phyloP scores from a whole-genome alignment of 345 rosid genomes.

The Acer saccharum region DNA sequence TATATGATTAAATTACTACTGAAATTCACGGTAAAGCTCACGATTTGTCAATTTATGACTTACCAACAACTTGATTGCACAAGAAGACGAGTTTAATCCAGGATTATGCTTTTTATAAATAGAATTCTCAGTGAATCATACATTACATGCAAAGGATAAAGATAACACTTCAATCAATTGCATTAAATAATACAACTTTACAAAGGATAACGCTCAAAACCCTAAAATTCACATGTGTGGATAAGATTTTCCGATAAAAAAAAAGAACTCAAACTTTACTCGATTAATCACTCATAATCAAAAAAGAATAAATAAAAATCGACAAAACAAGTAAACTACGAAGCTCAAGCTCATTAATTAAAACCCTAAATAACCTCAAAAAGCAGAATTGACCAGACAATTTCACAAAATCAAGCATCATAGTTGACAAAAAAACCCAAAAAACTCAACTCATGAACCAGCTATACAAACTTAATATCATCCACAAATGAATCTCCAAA shows the following conservation, averaged over 20 bases:
- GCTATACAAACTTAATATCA: constrained; percentile 13
- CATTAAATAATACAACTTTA: background rate
- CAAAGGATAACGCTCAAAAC: constrained; percentile 2
- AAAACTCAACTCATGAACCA: constrained; percentile 2
- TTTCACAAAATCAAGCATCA: background rate
- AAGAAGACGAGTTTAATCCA: background rate
- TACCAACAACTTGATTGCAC: background rate
- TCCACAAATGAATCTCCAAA: constrained; percentile 13
- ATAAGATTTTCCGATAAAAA: background rate
- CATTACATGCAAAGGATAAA: background rate
- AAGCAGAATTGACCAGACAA: constrained; percentile 5
- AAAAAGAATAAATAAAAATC: background rate
- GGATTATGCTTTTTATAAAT: background rate
- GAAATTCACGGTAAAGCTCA: background rate
- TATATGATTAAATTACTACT: background rate
- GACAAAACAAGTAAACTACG: background rate
- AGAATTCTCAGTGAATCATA: background rate
- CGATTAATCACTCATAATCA: background rate
- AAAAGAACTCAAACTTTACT: background rate
- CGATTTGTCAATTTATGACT: background rate
- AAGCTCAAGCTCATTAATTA: constrained; percentile 6
- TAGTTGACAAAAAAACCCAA: constrained; percentile 15
- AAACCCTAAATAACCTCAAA: constrained; percentile 16
- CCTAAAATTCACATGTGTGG: constrained; percentile 16
- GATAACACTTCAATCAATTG: background rate